Evolutionary conservation across 805 yeast species (phyloP), one percentile per base, ranked within the genome.

Genomic region (Torulaspora microellipsoides): DNA sequence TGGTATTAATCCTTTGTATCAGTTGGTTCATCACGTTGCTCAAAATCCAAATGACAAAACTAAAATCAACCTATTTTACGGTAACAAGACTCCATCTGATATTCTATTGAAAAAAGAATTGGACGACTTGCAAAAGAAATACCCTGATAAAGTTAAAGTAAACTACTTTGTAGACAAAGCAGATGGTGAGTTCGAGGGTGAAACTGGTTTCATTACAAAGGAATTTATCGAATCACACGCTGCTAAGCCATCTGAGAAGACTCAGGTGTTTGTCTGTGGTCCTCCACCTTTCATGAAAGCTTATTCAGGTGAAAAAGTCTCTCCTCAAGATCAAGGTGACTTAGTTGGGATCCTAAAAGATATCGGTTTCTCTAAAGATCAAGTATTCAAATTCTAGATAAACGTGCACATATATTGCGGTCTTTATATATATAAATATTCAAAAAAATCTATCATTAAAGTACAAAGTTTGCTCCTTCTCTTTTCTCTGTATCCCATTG

Each of bases 1-100:
- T 40, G 98, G 98, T 69, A 90, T 93, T 66, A 87, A 97, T 37
- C 99, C 99, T 47, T 75, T 93, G 68, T 90, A 77, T 75, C 99
- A 93, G 74, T 70, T 93, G 65, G 66, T 87, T 50, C 83, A 80
- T 59, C 81, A 79, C 64, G 77, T 91, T 63, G 75, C 85, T 60
- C 73, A 75, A 63, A 80, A 90, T 75, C 90, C 95, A 44, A 71
- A 69, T 36, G 98, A 93, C 71, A 83, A 87, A 67, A 93, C 99
- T 60, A 83, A 88, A 76, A 81, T 93, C 51, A 75, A 81, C 51
- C 73, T 93, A 56, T 72, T 78, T 64, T 91, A 85, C 71, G 98
- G 96, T 59, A 80, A 80, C 66, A 72, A 80, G 68, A 70, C 89
- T 45, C 78, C 80, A 36, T 71, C 71, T n/a, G 99, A 93, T 65